Evolutionary conservation across 441 rosid genomes (phyloP).

Genomic region (Theobroma grandiflorum): DNA sequence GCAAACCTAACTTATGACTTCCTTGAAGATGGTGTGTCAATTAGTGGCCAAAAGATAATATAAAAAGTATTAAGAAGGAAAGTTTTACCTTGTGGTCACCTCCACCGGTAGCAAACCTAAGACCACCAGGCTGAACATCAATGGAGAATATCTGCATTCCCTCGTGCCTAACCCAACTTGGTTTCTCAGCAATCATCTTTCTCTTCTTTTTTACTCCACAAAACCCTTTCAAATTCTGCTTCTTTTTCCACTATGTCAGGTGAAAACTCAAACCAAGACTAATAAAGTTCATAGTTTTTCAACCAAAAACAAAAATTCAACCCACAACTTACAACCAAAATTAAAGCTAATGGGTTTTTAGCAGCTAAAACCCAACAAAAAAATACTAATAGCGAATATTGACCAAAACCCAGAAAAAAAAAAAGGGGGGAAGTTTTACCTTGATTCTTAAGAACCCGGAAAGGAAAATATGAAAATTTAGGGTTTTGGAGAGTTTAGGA

Average conservation of each 20-base stretch:
- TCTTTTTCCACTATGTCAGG: constrained; percentile 17
- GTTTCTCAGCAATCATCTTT: constrained; percentile 96
- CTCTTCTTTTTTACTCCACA: constrained; percentile 15
- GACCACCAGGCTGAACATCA: constrained; percentile 95
- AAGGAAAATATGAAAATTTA: constrained; percentile 21
- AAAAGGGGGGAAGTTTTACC: constrained; percentile 16
- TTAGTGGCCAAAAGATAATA: constrained; percentile 16
- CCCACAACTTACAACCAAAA: background rate
- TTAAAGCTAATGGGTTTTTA: background rate
- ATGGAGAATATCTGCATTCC: constrained; percentile 97
- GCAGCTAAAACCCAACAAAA: background rate
- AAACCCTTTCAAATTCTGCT: constrained; percentile 26
- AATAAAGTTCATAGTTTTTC: constrained; percentile 31
- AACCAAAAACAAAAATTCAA: background rate
- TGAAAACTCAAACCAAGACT: constrained; percentile 28
- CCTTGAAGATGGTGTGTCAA: background rate
- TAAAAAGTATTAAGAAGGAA: constrained; percentile 6
- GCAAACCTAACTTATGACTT: background rate
- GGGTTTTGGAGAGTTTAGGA: constrained; percentile 23
- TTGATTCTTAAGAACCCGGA: constrained; percentile 1
- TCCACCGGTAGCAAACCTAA: constrained; percentile 97
- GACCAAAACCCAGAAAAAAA: constrained; percentile 17
- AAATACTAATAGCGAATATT: background rate
- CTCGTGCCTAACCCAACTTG: constrained; percentile 95
- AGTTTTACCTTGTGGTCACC: constrained; percentile 93